phyloP scores from a whole-genome alignment of 257 asterid genomes.

The Ilex aquifolium region DNA sequence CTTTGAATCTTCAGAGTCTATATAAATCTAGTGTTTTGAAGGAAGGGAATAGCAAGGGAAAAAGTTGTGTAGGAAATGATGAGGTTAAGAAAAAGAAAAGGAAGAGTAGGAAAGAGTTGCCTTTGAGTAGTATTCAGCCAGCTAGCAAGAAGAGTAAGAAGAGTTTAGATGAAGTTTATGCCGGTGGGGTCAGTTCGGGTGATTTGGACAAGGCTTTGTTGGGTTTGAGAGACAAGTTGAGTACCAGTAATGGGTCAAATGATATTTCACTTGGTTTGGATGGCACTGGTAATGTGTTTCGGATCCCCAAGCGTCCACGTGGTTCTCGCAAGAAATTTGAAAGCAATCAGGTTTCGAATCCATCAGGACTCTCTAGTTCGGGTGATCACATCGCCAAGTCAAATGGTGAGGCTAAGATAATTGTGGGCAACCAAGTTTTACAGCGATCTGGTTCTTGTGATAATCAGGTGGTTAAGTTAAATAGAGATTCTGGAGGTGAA shows the following conservation, averaged over 20 bases:
- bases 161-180: conserved; percentile 30
- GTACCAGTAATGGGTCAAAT: conserved; percentile 32
- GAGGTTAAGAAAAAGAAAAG: conserved; percentile 50
- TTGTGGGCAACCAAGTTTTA: conserved; percentile 17
- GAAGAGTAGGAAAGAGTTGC: conserved; percentile 48
- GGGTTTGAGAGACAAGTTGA: conserved; percentile 27
- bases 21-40: conserved; percentile 46
- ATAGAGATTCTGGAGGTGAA: conserved; percentile 22
- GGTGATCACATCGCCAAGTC: conserved; percentile 23
- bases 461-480: conserved; percentile 23
- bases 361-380: conserved; percentile 30
- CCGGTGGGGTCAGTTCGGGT: conserved; percentile 23
- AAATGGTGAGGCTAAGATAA: conserved; percentile 30
- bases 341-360: conserved; percentile 29
- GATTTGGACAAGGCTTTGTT: conserved; percentile 14
- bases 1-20: conserved; percentile 78
- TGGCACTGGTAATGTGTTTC: conserved; percentile 48
- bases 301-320: conserved; percentile 83
- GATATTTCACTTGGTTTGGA: conserved; percentile 54
- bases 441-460: conserved; percentile 14
- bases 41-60: conserved; percentile 31
- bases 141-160: conserved; percentile 55
- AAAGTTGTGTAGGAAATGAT: conserved; percentile 27
- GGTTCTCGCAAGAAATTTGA: conserved; percentile 54
- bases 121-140: conserved; percentile 45